Evolutionary conservation across 495 filamentous ascomycete genomes (phyloP).

Genomic region (Xylaria sp.): DNA sequence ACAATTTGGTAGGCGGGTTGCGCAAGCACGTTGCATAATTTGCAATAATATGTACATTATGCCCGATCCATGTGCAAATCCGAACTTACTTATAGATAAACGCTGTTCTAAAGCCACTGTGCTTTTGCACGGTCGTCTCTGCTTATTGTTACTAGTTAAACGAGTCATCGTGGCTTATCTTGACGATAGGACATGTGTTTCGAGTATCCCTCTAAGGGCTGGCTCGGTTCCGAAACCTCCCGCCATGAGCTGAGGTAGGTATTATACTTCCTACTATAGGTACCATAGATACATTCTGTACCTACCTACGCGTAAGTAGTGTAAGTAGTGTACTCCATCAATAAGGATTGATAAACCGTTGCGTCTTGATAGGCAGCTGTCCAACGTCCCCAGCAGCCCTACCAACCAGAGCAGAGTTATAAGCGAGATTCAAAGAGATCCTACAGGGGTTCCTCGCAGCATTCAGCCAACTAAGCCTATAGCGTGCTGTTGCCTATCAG

Average conservation of each 20-base stretch:
- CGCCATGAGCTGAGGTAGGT: no score
- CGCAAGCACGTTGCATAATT: constrained; percentile 12
- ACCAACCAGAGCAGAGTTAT: constrained; percentile 9
- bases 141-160: neutral
- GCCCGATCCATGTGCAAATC: constrained; percentile 16
- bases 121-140: neutral
- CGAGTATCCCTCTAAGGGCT: no score
- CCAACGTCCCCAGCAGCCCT: constrained; percentile 16
- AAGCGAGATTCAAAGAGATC: constrained; percentile 24
- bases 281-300: no score
- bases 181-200: no score
- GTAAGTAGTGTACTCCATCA: neutral
- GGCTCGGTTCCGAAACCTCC: no score
- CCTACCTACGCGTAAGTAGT: no score
- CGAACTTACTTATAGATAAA: neutral
- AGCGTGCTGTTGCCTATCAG: neutral
- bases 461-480: neutral
- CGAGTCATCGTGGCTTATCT: neutral
- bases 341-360: neutral
- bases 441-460: neutral
- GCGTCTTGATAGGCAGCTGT: neutral
- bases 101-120: neutral
- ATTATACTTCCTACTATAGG: no score
- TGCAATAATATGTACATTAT: neutral
- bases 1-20: neutral